A percentile compares a stretch with the other conserved stretches of the same genome.
phyloP scores from a whole-genome alignment of 2,329 filamentous ascomycete species.

The Aureobasidium sp. region DNA sequence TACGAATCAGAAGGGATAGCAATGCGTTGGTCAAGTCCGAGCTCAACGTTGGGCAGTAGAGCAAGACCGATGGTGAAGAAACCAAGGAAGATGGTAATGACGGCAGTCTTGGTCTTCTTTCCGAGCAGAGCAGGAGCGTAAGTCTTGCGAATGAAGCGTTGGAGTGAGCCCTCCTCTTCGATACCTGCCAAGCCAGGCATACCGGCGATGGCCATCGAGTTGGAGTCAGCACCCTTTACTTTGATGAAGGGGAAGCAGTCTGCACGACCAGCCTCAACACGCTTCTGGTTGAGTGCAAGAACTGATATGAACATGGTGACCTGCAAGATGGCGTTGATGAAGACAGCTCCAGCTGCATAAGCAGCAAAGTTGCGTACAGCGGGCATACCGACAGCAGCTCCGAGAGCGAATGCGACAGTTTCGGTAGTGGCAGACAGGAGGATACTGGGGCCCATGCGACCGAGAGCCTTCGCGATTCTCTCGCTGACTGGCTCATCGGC shows the following conservation, averaged over 20 bases:
- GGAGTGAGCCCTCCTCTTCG: slow-evolving; percentile 75
- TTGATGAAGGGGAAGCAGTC: slow-evolving; percentile 90
- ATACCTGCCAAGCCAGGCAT: slow-evolving; percentile 56
- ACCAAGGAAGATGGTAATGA: slow-evolving; percentile 78
- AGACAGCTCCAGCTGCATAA: slow-evolving; percentile 90
- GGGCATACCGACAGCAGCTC: slow-evolving; percentile 93
- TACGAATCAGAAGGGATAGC: slow-evolving; percentile 93
- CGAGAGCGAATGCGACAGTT: slow-evolving; percentile 86
- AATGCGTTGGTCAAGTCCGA: slow-evolving; percentile 90
- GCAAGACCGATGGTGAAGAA: slow-evolving; percentile 80
- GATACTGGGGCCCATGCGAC: slow-evolving; percentile 94
- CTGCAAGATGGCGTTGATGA: slow-evolving; percentile 95
- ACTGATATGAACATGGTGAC: slow-evolving; percentile 96
- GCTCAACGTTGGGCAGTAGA: slow-evolving; percentile 72
- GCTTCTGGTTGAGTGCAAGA: slow-evolving; percentile 79
- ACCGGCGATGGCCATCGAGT: slow-evolving; percentile 57
- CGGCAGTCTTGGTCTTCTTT: slow-evolving; percentile 68
- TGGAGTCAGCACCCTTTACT: slow-evolving; percentile 65
- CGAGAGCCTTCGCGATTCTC: slow-evolving; percentile 78
- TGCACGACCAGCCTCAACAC: slow-evolving; percentile 80
- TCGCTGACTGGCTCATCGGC: slow-evolving; percentile 83
- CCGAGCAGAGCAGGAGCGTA: slow-evolving; percentile 79
- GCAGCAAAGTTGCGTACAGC: slow-evolving; percentile 95
- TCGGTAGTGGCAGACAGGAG: slow-evolving; percentile 92
- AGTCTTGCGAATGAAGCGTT: slow-evolving; percentile 80